Evolutionary conservation across 352 stramenopile genomes (phyloP).

Genomic region (Pythium dissimile): DNA sequence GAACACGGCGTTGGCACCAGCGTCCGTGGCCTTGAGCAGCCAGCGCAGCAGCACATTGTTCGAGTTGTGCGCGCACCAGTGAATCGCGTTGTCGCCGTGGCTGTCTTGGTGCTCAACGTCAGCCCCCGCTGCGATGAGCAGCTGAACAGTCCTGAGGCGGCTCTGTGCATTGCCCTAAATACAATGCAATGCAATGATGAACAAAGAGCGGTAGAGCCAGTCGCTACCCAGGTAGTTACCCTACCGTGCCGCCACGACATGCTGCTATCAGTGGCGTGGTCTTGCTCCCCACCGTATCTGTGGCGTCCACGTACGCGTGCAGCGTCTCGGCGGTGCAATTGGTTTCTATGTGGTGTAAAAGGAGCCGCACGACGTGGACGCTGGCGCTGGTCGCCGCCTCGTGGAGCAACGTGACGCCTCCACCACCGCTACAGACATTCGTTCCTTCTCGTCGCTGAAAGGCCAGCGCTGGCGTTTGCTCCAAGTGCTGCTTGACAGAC

Average conservation of each 20-base stretch:
- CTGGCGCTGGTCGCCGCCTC: slow-evolving; percentile 42
- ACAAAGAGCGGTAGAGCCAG: not conserved
- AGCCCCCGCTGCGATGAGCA: slow-evolving; percentile 43
- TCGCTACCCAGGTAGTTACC: too few species aligned
- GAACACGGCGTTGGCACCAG: slow-evolving; percentile 36
- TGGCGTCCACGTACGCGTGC: slow-evolving; percentile 30
- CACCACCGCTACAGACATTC: slow-evolving; percentile 5
- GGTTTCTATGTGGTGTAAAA: slow-evolving; percentile 36
- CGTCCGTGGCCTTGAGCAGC: slow-evolving; percentile 58
- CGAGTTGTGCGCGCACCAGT: slow-evolving; percentile 64
- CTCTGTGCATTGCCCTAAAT: slow-evolving; percentile 31
- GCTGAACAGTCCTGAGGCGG: slow-evolving; percentile 43
- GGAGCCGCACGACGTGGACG: slow-evolving; percentile 26
- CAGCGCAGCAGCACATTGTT: slow-evolving; percentile 47
- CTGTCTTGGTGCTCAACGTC: slow-evolving; percentile 43
- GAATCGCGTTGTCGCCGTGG: slow-evolving; percentile 61
- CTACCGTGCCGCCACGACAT: slow-evolving; percentile 41
- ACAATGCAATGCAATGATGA: not conserved
- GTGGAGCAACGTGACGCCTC: slow-evolving; percentile 46
- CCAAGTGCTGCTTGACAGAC: slow-evolving; percentile 23
- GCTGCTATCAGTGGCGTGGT: slow-evolving; percentile 58
- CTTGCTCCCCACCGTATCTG: slow-evolving; percentile 48
- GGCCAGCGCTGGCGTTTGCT: slow-evolving; percentile 27
- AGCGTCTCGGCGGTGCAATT: slow-evolving; percentile 29
- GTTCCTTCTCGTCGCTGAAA: slow-evolving; percentile 31